Conservation (phyloP, 306 rosid genomes). For the Ormosia emarginata region DNA sequence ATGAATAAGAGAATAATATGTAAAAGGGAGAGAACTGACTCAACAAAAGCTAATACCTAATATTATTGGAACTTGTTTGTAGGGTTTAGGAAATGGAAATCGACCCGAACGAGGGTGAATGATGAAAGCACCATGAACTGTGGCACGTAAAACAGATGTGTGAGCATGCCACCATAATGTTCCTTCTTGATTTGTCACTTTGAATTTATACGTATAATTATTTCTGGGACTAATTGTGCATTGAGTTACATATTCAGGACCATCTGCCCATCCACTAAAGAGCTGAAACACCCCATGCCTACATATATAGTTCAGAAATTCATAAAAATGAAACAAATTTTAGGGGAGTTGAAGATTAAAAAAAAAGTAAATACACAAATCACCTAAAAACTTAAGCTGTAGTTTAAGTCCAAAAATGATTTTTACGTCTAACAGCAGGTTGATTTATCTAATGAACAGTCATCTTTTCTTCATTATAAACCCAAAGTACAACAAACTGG, state of each 20-base stretch:
- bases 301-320: neutral
- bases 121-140: slow-evolving; percentile 56
- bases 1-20: neutral
- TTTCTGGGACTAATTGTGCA: slow-evolving; percentile 40
- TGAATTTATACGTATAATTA: slow-evolving; percentile 43
- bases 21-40: neutral
- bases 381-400: too few species aligned
- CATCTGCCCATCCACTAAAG: slow-evolving; percentile 59
- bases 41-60: slow-evolving; percentile 26
- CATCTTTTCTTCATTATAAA: too few species aligned
- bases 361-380: too few species aligned
- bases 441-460: too few species aligned
- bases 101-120: slow-evolving; percentile 30
- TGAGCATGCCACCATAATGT: slow-evolving; percentile 81
- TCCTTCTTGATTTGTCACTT: slow-evolving; percentile 57
- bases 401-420: too few species aligned
- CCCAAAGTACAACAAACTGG: too few species aligned
- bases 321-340: neutral
- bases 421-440: too few species aligned
- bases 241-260: slow-evolving; percentile 52
- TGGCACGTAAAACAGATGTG: slow-evolving; percentile 47
- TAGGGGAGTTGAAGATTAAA: neutral
- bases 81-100: slow-evolving; percentile 39
- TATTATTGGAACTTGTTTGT: slow-evolving; percentile 41
- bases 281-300: slow-evolving; percentile 64